These are phyloP conservation scores for Draba incana DNA, from an alignment of 345 rosid species.

Conservation along the genomic window DNA sequence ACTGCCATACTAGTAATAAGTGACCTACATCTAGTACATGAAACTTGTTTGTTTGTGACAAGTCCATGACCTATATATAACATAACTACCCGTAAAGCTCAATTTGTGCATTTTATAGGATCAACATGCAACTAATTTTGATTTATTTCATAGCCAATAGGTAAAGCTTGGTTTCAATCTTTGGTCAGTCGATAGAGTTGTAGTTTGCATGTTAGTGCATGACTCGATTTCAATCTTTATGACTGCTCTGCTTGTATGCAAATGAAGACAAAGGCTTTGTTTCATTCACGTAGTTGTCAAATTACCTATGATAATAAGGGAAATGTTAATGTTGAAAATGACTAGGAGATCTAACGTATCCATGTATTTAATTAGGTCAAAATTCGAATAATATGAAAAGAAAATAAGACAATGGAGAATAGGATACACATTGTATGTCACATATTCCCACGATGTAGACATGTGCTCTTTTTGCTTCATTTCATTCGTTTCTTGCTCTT, in stretches of 20 bases:
- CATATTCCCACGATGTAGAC: slow-evolving; percentile 5
- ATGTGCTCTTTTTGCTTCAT: too few relatives aligned
- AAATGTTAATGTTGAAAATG: slow-evolving; percentile 13
- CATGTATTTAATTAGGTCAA: slow-evolving; percentile 2
- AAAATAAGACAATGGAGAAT: slow-evolving; percentile 12
- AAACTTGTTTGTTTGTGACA: neutral
- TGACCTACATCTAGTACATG: too few relatives aligned
- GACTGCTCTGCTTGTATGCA: slow-evolving; percentile 11
- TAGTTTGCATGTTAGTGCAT: neutral
- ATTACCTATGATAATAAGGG: neutral
- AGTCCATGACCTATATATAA: neutral
- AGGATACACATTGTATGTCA: slow-evolving; percentile 12
- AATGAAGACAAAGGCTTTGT: neutral
- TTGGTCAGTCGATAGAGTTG: neutral
- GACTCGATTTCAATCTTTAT: neutral
- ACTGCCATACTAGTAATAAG: too few relatives aligned
- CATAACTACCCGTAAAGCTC: neutral
- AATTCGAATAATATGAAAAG: slow-evolving; percentile 13
- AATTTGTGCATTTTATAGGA: neutral
- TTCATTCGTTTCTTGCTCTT: too few relatives aligned
- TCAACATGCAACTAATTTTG: neutral
- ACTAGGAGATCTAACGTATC: slow-evolving; percentile 26
- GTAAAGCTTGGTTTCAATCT: neutral
- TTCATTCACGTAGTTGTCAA: neutral
- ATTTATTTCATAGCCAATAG: neutral